Evolutionary conservation across 441 rosid genomes (phyloP).

Genomic region (Omphalea diandra): DNA sequence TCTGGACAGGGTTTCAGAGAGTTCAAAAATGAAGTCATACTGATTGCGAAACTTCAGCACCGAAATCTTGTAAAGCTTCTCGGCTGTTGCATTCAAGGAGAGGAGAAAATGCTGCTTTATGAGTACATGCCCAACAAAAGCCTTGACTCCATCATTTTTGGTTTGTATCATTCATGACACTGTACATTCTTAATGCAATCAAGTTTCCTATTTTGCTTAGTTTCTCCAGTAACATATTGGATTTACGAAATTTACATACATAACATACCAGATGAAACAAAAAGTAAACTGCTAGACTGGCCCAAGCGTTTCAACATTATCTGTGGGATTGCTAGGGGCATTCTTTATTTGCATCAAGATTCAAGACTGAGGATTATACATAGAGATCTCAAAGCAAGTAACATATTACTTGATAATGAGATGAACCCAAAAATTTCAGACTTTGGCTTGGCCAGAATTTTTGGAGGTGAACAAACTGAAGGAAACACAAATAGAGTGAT

Average conservation of each 20-base stretch:
- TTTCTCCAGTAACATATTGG: too few relatives aligned
- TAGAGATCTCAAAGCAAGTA: constrained; percentile 2
- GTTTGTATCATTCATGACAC: neutral
- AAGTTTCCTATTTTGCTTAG: neutral
- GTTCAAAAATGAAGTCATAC: neutral
- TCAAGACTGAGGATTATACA: neutral
- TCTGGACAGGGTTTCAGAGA: neutral
- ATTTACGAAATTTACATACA: neutral
- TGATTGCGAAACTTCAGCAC: neutral
- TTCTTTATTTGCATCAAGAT: neutral
- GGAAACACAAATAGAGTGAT: neutral
- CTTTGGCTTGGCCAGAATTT: neutral
- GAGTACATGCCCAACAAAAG: neutral
- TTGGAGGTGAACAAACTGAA: neutral
- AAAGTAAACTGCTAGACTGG: neutral
- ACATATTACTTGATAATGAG: neutral
- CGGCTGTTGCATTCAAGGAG: neutral
- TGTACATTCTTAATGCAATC: neutral
- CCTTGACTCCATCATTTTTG: neutral
- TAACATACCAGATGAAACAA: neutral
- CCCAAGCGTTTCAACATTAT: neutral
- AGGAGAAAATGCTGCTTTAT: neutral
- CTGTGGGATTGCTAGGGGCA: neutral
- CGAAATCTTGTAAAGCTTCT: neutral
- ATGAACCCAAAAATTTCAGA: constrained; percentile 4